Evolutionary conservation across 345 rosid species (phyloP), one percentile per base, ranked within the genome.

Genomic region (Microthlaspi erraticum): DNA sequence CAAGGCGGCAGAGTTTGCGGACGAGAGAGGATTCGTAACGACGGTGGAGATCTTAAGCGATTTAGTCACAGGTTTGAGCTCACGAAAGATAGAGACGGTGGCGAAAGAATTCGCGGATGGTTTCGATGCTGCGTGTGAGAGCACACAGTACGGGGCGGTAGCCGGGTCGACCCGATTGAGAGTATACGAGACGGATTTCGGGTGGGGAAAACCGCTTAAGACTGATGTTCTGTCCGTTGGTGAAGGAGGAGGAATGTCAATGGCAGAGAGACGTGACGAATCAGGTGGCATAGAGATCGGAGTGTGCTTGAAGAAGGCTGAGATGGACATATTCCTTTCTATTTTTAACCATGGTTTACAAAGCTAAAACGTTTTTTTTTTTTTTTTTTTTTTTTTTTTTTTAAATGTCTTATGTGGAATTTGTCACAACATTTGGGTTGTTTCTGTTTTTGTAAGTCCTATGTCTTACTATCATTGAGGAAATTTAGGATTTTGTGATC

Each of bases 251-350:
- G 49, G 12, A 2, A 49, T 81, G 19, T 81, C 73, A 3, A 41
- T 78, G 77, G 68, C 52, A 6, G 77, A 66, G 61, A 56, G 57
- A 53, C 68, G 46, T 58, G 53, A 74, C 5, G 78, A 45, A 23
- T 1, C 48, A 3, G 79, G 74, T 36, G 80, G 78, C 0, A 58
- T 81, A 0, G 81, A 77, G 65, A 43, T 81, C 16, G 79, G 81
- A 6, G 1, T 80, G 37, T 58, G 67, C 33, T 0, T 66, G 37
- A 38, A 73, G 31, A 73, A 55, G 51, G 1, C 8, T 26, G 78
- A 73, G 5, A 12, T 65, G 50, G 78, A 59, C 34, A n/a, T 7
- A 0, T 57, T 66, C 13, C 0, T 50, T 51, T 5, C 54, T 13
- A 6, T 18, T 3, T 59, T 74, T 46, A 9, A 46, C 31, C 37